These are phyloP conservation scores for Kalanchoe fedtschenkoi DNA, from an alignment of 164 flowering plant genomes.

Conservation along the genomic window DNA sequence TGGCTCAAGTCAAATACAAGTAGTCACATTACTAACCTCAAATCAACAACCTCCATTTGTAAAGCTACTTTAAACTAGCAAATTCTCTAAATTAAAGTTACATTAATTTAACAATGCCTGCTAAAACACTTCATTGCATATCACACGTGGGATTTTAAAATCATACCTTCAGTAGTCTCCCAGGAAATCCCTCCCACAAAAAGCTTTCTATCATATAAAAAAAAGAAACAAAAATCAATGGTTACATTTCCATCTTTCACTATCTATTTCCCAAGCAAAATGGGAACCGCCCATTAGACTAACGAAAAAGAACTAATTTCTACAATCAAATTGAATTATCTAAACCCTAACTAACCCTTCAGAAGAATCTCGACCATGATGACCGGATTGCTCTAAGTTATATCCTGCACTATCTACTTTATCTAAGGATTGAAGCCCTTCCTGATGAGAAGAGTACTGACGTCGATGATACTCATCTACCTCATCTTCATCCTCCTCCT, in stretches of 20 bases:
- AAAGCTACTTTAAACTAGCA: background rate
- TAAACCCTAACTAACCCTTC: constrained; percentile 10
- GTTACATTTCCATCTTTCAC: background rate
- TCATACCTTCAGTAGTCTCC: constrained; percentile 11
- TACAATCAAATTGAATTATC: background rate
- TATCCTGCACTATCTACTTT: constrained; percentile 3
- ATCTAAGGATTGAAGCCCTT: background rate
- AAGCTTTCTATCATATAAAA: constrained; percentile 5
- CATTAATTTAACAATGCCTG: background rate
- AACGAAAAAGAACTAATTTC: background rate
- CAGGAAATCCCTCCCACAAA: constrained; percentile 8
- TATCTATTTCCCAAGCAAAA: constrained; percentile 2
- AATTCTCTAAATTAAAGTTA: background rate
- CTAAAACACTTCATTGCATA: background rate
- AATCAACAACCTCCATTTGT: background rate
- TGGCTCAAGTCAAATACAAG: too few species aligned
- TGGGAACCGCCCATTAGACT: background rate
- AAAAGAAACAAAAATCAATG: background rate
- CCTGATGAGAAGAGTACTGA: constrained; percentile 5
- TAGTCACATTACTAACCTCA: too few species aligned
- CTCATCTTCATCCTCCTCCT: background rate
- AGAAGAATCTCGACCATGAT: constrained; percentile 8
- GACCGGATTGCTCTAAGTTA: background rate
- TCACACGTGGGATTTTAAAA: background rate
- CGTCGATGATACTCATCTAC: constrained; percentile 6